Evolutionary conservation across 495 filamentous ascomycete genomes (phyloP).

Genomic region (Penicillium dipodomyicola): DNA sequence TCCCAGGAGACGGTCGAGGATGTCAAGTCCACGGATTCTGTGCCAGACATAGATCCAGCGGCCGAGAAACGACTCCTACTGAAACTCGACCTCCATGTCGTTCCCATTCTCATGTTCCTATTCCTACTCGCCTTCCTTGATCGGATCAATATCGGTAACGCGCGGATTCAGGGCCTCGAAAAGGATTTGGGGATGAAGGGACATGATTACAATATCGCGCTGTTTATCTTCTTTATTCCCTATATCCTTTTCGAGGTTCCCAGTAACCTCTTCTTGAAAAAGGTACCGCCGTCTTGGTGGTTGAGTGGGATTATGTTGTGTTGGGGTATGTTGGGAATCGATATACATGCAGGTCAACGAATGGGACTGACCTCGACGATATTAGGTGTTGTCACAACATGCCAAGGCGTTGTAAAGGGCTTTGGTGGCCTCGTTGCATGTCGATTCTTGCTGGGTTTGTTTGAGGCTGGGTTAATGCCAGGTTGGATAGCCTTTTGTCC

Average conservation of each 20-base stretch:
- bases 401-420: constrained; percentile 55
- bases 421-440: constrained; percentile 52
- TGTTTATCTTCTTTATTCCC: constrained; percentile 64
- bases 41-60: constrained; percentile 17
- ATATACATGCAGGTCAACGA: not conserved
- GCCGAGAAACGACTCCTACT: constrained; percentile 36
- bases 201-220: constrained; percentile 58
- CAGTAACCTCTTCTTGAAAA: constrained; percentile 64
- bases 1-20: constrained; percentile 17
- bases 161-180: constrained; percentile 57
- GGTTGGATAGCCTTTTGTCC: constrained; percentile 20
- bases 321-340: constrained; percentile 45
- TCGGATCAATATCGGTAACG: constrained; percentile 63
- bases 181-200: constrained; percentile 56
- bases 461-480: constrained; percentile 59
- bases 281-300: constrained; percentile 58
- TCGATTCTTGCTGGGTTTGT: constrained; percentile 55
- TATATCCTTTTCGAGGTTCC: constrained; percentile 67
- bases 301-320: constrained; percentile 51
- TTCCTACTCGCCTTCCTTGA: constrained; percentile 45
- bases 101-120: constrained; percentile 38
- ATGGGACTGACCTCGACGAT: not conserved
- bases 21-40: constrained; percentile 11
- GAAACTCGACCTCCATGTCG: constrained; percentile 43
- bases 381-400: constrained; percentile 49